Evolutionary conservation across 1,284 basidiomycete genomes (phyloP).

Genomic region (Cutaneotrichosporon spelunceum): DNA sequence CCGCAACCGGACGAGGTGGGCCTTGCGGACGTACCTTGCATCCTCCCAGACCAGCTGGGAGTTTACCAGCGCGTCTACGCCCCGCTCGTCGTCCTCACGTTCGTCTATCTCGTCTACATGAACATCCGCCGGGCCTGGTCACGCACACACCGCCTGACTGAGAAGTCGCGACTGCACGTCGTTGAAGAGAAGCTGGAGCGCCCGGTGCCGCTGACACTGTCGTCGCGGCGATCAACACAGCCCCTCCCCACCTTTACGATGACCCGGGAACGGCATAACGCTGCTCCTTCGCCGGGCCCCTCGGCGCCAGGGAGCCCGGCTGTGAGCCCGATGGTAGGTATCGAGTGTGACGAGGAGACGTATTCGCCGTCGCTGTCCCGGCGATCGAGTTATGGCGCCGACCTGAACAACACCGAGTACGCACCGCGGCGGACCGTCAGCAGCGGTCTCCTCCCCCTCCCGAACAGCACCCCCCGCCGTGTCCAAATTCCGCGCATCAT

Average conservation of each 20-base stretch:
- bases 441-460: not conserved
- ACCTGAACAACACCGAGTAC: slow-evolving; percentile 11
- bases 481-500: slow-evolving; percentile 36
- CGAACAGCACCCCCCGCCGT: slow-evolving; percentile 19
- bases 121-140: slow-evolving; percentile 42
- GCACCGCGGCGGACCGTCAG: slow-evolving; percentile 1
- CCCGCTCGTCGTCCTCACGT: slow-evolving; percentile 56
- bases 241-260: slow-evolving; percentile 25
- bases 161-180: not conserved
- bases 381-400: slow-evolving; percentile 32
- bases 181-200: slow-evolving; percentile 23
- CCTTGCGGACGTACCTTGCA: slow-evolving; percentile 60
- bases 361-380: slow-evolving; percentile 37
- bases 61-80: slow-evolving; percentile 63
- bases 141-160: not conserved
- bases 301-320: slow-evolving; percentile 22
- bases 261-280: slow-evolving; percentile 16
- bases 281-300: slow-evolving; percentile 1
- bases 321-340: slow-evolving; percentile 13
- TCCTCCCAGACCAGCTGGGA: slow-evolving; percentile 64
- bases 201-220: slow-evolving; percentile 36
- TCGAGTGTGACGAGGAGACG: slow-evolving; percentile 5
- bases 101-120: slow-evolving; percentile 46
- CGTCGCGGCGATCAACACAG: slow-evolving; percentile 40
- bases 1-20: slow-evolving; percentile 49